Evolutionary conservation across 768 basidiomycete genomes (phyloP), one percentile per base, ranked within the genome.

Genomic region (Lentinula raphanica): DNA sequence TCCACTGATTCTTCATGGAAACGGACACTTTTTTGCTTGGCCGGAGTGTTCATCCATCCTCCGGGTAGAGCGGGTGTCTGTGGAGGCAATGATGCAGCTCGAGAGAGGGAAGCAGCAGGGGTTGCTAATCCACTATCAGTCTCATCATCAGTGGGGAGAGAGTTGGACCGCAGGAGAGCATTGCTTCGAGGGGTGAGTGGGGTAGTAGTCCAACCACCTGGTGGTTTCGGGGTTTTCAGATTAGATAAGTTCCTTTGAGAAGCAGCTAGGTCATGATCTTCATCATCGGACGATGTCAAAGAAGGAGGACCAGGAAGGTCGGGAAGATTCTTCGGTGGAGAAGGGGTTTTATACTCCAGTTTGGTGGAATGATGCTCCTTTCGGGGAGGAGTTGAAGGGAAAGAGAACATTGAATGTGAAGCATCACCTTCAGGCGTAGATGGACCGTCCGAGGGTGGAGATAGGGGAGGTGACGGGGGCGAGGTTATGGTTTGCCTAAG

Each of bases 61-160:
- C 88, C 88, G 19, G 88, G 87, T 2, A 79, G 81, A n/a, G 77
- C 82, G 40, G 88, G 87, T 0, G 86, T 90, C 58, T 80, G 80
- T 17, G 72, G 59, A 23, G 82, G 75, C 11, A 82, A 67, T 5
- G 78, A 70, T 9, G 68, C 72, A 28, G 76, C 76, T 62, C 79
- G 77, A 9, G 82, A 80, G 36, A 84, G 65, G n/a, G 84, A 78
- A 19, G 75, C 59, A 19, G 68, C 69, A 1, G 85, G 84, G 0
- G 85, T 85, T 0, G 70, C 70, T 42, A 80, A 69, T 11, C 72
- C 76, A 51, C 63, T 67, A n/a, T 71, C 66, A 27, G 61, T 63
- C 49, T 65, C 68, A 54, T 69, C 62, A 29, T 64, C 61, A 6
- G 54, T 61, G 9, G 55, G 38, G 44, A 66, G 67, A 57, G 67